Base-by-base conservation (phyloP, 1,139 yeast species). In the Hansenula anomala region DNA sequence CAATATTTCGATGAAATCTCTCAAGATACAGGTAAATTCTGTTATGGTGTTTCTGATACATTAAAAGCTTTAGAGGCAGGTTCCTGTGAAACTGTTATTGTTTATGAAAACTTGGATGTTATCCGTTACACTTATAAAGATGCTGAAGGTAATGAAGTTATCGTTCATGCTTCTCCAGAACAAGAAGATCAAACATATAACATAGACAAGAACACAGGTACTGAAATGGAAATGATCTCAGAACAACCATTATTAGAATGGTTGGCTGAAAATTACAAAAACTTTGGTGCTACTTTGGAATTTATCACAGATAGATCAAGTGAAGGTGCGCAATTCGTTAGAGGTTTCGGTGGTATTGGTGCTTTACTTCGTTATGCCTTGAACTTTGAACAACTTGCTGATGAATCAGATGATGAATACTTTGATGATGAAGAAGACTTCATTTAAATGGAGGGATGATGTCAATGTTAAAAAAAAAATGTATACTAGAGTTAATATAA, bases 341-440 rank as follows among this genome's bases (percentile, higher is more conserved):
- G 82, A 58, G 98, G 98, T 45, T 92, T 92, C 59, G 98, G 98
- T 83, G 98, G 98, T 70, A 78, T 92, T 52, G 98, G 98, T 64
- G 97, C 96, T 43, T 64, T 92, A 58, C 74, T 92, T 64, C 88
- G 98, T 71, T 92, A 92, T 69, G 89, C 89, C 69, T 94, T 92
- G 54, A 92, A 92, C 70, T 92, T 92, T 59, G 98, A 92, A 61
- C 96, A 88, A 71, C 77, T 92, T 63, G 85, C 69, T 36, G 96
- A 89, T 43, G 97, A 87, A 49, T 78, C 86, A 48, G 96, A 87
- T 56, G 96, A 88, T 62, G 89, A 86, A 64, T 88, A 79, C 63
- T 89, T 80, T 61, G 88, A 81, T 52, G 81, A 78, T 58, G 87
- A 78, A 49, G 82, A 73, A 52, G 68, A 62, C 43, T 62, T 63